phyloP scores from a whole-genome alignment of 768 basidiomycete genomes.

The Amanita phalloides region DNA sequence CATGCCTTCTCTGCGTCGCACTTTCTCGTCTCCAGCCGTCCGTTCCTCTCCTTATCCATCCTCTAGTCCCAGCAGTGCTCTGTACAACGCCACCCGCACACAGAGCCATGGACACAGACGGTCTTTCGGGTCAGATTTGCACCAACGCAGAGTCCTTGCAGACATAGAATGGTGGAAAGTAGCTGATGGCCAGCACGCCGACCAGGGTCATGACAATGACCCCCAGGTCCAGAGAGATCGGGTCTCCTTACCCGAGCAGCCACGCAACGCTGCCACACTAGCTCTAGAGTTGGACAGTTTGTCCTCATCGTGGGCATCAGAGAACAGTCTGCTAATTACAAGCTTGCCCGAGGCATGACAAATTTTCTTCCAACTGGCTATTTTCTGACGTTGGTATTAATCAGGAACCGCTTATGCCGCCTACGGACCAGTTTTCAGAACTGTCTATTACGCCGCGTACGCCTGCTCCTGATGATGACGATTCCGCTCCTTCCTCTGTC shows the following conservation, averaged over 20 bases:
- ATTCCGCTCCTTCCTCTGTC: slow-evolving; percentile 41
- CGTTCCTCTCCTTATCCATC: slow-evolving; percentile 59
- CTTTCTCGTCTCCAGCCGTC: slow-evolving; percentile 58
- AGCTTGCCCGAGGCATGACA: slow-evolving; percentile 1
- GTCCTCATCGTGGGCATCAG: slow-evolving; percentile 8
- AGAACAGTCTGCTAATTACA: background rate
- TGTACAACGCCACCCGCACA: slow-evolving; percentile 7
- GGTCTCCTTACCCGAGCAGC: slow-evolving; percentile 10
- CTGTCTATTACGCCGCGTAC: slow-evolving; percentile 41
- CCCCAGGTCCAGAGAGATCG: slow-evolving; percentile 23
- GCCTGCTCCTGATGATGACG: slow-evolving; percentile 28
- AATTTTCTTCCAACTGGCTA: background rate
- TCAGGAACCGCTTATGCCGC: slow-evolving; percentile 14
- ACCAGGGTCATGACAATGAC: background rate
- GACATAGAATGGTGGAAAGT: slow-evolving; percentile 89
- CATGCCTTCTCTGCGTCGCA: slow-evolving; percentile 76
- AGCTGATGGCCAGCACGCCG: slow-evolving; percentile 54
- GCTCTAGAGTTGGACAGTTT: slow-evolving; percentile 5
- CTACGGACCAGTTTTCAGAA: slow-evolving; percentile 37
- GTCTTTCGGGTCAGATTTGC: slow-evolving; percentile 57
- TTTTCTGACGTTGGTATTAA: background rate
- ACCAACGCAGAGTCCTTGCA: slow-evolving; percentile 60
- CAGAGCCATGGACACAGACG: slow-evolving; percentile 40
- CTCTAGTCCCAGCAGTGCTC: slow-evolving; percentile 21
- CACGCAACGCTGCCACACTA: background rate